Evolutionary conservation across 2,329 filamentous ascomycete genomes (phyloP), one percentile per base, ranked within the genome.

Genomic region (Hypoxylon sp.): DNA sequence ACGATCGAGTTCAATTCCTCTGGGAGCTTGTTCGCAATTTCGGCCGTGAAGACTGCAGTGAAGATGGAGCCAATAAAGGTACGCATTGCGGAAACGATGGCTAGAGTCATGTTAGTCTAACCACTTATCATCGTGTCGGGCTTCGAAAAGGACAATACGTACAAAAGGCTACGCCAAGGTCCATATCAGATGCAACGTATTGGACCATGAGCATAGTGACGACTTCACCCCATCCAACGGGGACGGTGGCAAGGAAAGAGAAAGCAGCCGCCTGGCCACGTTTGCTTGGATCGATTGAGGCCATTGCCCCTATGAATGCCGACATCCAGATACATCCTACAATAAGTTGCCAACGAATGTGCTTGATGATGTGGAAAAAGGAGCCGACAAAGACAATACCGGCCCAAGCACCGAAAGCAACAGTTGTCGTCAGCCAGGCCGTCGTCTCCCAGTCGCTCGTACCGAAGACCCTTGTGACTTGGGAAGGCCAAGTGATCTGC

Each of bases 401-500:
- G 16, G 73, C 71, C 48, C 74, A 71, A 32, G 75, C 67, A 32
- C 74, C 75, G 30, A 76, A 75, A 9, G 71, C 74, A 9, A 75
- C 70, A 12, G 74, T 74, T 8, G 68, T 71, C 3, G 75, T 74
- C 23, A 72, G 64, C 73, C 74, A 76, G 7, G 75, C 75, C 16
- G 73, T 70, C 29, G 72, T 65, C 65, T 67, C 70, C 73, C 74
- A 74, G 11, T 61, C 58, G 48, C 52, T 65, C 5, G 53, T 53
- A 12, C 63, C 63, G 25, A 48, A 68, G 57, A 57, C 69, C 56
- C 61, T 70, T 63, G 72, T 63, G 53, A 76, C 71, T 60, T 76
- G 74, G 0, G 71, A 73, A 5, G 76, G 76, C 72, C 72, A 78
- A 29, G 77, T 71, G 51, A 78, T 73, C 50, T 71, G 72, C 3